Evolutionary conservation across 2,329 filamentous ascomycete species (phyloP).

Genomic region (Xylariaceae sp.): DNA sequence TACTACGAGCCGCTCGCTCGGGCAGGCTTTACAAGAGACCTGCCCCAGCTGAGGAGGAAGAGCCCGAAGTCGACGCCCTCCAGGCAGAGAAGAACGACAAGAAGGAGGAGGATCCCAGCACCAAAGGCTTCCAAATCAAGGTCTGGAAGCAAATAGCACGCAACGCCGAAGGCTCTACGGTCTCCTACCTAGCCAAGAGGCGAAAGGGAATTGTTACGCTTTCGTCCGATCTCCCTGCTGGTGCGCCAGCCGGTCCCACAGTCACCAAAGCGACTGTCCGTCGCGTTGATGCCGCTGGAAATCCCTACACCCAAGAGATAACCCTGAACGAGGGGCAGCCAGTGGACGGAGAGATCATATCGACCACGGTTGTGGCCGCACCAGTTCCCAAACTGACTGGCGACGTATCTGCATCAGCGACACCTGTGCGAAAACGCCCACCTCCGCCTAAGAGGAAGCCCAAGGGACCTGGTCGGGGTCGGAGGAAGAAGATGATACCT

Average conservation of each 20-base stretch:
- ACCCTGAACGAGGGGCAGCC: slow-evolving; percentile 75
- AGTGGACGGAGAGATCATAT: slow-evolving; percentile 78
- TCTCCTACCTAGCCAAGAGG: slow-evolving; percentile 59
- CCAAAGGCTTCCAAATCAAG: slow-evolving; percentile 53
- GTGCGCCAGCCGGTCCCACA: slow-evolving; percentile 49
- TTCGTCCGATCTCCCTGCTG: slow-evolving; percentile 49
- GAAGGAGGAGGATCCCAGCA: slow-evolving; percentile 59
- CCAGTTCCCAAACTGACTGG: slow-evolving; percentile 52
- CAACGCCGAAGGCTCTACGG: slow-evolving; percentile 51
- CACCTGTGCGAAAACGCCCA: slow-evolving; percentile 58
- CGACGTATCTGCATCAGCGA: slow-evolving; percentile 48
- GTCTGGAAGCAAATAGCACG: slow-evolving; percentile 62
- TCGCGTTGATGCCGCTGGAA: slow-evolving; percentile 73
- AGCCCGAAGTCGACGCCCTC: slow-evolving; percentile 47
- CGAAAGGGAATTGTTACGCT: slow-evolving; percentile 60
- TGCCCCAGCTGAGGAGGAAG: slow-evolving; percentile 59
- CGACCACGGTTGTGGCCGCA: slow-evolving; percentile 53
- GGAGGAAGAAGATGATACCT: slow-evolving; percentile 65
- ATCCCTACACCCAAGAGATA: slow-evolving; percentile 80
- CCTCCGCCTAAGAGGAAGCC: slow-evolving; percentile 78
- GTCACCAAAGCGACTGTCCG: slow-evolving; percentile 78
- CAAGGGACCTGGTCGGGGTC: slow-evolving; percentile 74
- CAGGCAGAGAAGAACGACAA: slow-evolving; percentile 54
- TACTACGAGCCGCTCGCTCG: slow-evolving; percentile 77
- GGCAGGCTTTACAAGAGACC: slow-evolving; percentile 73